phyloP scores from a whole-genome alignment of 495 filamentous ascomycete genomes.

The Neurospora sp. region DNA sequence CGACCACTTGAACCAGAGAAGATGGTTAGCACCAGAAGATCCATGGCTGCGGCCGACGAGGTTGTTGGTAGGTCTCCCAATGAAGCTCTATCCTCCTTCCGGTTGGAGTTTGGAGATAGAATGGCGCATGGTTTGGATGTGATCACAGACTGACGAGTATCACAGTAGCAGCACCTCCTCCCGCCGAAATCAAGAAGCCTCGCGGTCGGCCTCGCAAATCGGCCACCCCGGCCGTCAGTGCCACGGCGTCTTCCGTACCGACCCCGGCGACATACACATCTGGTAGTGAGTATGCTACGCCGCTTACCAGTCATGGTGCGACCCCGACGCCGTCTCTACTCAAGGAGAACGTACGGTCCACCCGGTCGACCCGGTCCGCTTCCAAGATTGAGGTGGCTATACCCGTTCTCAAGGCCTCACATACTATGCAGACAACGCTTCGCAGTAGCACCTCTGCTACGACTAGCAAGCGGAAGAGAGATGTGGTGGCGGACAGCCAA shows the following conservation, averaged over 20 bases:
- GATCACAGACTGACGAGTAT: not conserved
- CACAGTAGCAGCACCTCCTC: not conserved
- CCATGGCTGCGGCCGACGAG: slow-evolving; percentile 10
- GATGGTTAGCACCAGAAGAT: slow-evolving; percentile 19
- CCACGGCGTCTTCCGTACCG: slow-evolving; percentile 23
- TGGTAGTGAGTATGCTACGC: slow-evolving; percentile 59
- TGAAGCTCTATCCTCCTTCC: not conserved
- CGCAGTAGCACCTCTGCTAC: slow-evolving; percentile 19
- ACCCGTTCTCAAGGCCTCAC: slow-evolving; percentile 4
- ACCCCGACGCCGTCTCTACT: slow-evolving; percentile 39
- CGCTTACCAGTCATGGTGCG: slow-evolving; percentile 60
- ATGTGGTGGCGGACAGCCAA: slow-evolving; percentile 22
- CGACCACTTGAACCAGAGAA: not conserved
- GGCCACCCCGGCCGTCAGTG: not conserved
- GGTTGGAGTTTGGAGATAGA: not conserved
- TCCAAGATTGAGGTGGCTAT: slow-evolving; percentile 18
- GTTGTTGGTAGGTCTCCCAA: slow-evolving; percentile 11
- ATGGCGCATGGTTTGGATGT: not conserved
- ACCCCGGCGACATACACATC: slow-evolving; percentile 31
- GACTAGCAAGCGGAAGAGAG: slow-evolving; percentile 21
- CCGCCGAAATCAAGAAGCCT: slow-evolving; percentile 1
- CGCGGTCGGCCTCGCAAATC: slow-evolving; percentile 8
- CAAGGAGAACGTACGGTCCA: slow-evolving; percentile 5
- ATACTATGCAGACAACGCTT: slow-evolving; percentile 5
- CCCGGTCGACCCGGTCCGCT: slow-evolving; percentile 1